Conservation (phyloP, 225 moss, liverwort and hornwort genomes). For the Ulota crispa region DNA sequence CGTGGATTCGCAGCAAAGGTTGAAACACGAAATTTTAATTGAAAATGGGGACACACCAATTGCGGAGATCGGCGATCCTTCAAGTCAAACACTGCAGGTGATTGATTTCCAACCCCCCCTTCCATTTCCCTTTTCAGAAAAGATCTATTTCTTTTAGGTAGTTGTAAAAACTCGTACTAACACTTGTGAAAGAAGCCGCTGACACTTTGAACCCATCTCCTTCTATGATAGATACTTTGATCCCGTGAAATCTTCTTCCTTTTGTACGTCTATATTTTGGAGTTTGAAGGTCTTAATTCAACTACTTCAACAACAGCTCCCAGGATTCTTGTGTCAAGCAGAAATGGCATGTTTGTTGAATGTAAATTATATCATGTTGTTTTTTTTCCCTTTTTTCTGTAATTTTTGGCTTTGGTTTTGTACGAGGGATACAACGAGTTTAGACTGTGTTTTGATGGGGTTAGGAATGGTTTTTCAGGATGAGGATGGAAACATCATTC, state of each 20-base stretch:
- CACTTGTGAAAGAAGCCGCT: not conserved
- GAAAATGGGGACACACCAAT: not conserved
- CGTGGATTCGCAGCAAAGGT: not conserved
- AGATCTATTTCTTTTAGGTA: not conserved
- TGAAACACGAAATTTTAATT: not conserved
- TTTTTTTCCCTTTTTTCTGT: no score
- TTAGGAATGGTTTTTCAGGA: constrained; percentile 21
- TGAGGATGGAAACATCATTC: not conserved
- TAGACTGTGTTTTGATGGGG: not conserved
- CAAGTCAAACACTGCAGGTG: constrained; percentile 23
- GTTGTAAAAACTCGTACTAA: not conserved
- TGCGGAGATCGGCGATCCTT: not conserved
- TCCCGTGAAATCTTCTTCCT: not conserved
- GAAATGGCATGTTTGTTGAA: not conserved
- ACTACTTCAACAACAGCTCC: not conserved
- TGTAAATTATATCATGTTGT: no score
- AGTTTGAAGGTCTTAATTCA: not conserved
- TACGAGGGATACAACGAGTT: not conserved
- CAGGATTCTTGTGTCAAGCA: not conserved
- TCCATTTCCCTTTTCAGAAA: no score
- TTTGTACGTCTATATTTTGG: not conserved
- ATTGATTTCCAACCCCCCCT: no score
- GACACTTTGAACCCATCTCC: not conserved
- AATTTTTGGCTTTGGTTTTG: no score
- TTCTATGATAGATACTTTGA: not conserved